These are phyloP conservation scores for Penicillium canariense DNA, from an alignment of 495 filamentous ascomycete genomes.

Conservation along the genomic window DNA sequence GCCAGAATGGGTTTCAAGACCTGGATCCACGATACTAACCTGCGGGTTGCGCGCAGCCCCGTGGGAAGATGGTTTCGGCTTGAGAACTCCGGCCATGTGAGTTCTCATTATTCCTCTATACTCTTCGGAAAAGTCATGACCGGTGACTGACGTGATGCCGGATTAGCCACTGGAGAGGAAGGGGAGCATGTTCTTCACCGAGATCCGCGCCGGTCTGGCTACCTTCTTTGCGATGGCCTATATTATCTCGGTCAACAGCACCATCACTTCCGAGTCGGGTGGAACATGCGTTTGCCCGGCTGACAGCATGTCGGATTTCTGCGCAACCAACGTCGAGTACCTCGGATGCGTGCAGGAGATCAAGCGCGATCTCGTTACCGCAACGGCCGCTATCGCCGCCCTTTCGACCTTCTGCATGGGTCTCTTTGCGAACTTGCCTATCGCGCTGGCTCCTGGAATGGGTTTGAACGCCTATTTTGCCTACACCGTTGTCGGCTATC, in stretches of 20 bases:
- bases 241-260: slow-evolving; percentile 73
- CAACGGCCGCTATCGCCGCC: slow-evolving; percentile 74
- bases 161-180: slow-evolving; percentile 60
- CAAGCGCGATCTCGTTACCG: slow-evolving; percentile 74
- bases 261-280: slow-evolving; percentile 62
- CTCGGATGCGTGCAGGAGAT: slow-evolving; percentile 61
- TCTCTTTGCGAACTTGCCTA: slow-evolving; percentile 66
- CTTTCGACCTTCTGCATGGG: slow-evolving; percentile 73
- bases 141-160: background rate
- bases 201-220: slow-evolving; percentile 73
- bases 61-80: slow-evolving; percentile 73
- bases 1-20: slow-evolving; percentile 34
- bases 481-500: slow-evolving; percentile 74
- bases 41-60: slow-evolving; percentile 52
- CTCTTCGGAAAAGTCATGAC: background rate
- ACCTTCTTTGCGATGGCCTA: slow-evolving; percentile 91
- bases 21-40: slow-evolving; percentile 54
- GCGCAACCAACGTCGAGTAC: slow-evolving; percentile 57
- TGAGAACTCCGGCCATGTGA: slow-evolving; percentile 72
- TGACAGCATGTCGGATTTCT: slow-evolving; percentile 47
- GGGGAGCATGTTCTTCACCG: slow-evolving; percentile 74
- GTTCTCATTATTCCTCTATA: slow-evolving; percentile 17
- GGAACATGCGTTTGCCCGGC: slow-evolving; percentile 72
- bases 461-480: slow-evolving; percentile 83
- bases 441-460: slow-evolving; percentile 79